These are phyloP conservation scores for Lactifluus pinguis DNA, from an alignment of 768 basidiomycete genomes.

Conservation along the genomic window DNA sequence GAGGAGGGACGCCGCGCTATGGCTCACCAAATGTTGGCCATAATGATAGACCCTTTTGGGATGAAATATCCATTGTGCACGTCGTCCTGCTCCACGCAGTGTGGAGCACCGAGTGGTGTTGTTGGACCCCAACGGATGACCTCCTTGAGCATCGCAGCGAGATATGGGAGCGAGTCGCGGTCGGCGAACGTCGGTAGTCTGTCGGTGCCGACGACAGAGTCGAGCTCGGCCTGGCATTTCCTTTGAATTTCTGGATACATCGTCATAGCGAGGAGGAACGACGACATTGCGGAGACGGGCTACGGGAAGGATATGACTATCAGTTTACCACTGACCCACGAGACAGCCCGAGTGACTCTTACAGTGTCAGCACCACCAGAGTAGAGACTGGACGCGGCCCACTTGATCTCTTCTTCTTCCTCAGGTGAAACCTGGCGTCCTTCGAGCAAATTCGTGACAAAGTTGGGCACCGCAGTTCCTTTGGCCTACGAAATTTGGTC, in stretches of 20 bases:
- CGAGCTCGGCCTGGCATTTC: constrained; percentile 23
- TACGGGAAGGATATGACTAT: background rate
- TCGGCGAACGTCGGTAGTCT: constrained; percentile 18
- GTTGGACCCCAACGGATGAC: constrained; percentile 22
- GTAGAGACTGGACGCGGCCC: constrained; percentile 22
- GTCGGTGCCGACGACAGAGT: constrained; percentile 20
- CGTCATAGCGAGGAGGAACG: constrained; percentile 25
- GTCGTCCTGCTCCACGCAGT: constrained; percentile 30
- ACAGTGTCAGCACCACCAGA: constrained; percentile 22
- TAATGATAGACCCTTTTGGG: constrained; percentile 30
- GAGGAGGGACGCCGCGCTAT: background rate
- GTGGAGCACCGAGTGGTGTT: constrained; percentile 26
- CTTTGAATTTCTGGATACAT: constrained; percentile 20
- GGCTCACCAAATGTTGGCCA: constrained; percentile 29
- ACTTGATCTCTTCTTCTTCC: constrained; percentile 21
- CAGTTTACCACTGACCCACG: no score
- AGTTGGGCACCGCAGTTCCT: constrained; percentile 16
- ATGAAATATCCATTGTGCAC: constrained; percentile 31
- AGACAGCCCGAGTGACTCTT: background rate
- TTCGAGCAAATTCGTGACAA: constrained; percentile 16
- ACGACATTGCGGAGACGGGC: constrained; percentile 23
- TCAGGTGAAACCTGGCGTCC: constrained; percentile 9
- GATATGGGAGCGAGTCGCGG: constrained; percentile 19
- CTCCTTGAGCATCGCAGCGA: constrained; percentile 19
- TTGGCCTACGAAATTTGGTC: constrained; percentile 5